Evolutionary conservation across 208 protist genomes (phyloP).

Genomic region (Tritrichomonas foetus): DNA sequence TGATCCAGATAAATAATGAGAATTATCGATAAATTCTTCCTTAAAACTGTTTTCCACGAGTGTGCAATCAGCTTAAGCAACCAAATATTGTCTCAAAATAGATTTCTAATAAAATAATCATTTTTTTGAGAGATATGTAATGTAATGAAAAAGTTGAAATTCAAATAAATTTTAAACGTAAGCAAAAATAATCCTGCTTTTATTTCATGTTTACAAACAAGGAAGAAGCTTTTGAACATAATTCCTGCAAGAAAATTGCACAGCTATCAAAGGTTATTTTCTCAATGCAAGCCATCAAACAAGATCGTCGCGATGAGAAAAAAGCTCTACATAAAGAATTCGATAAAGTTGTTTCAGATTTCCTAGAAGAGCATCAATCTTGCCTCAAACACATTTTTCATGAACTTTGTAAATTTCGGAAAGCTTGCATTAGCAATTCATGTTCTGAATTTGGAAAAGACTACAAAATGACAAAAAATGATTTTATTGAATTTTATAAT

Average conservation of each 20-base stretch:
- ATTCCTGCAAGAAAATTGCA: constrained; percentile 1
- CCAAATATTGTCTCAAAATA: too few species aligned
- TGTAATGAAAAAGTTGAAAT: too few species aligned
- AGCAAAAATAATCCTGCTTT: too few species aligned
- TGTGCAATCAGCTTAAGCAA: too few species aligned
- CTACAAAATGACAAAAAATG: background rate
- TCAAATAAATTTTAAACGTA: too few species aligned
- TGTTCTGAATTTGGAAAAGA: background rate
- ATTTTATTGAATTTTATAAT: background rate
- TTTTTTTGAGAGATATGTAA: too few species aligned
- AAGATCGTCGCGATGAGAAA: background rate
- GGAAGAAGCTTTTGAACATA: background rate
- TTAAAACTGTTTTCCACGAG: too few species aligned
- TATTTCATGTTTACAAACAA: background rate
- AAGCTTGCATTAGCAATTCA: background rate
- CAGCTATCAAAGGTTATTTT: background rate
- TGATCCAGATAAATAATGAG: too few species aligned
- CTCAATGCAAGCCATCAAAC: background rate
- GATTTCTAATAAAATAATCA: too few species aligned
- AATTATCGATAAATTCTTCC: too few species aligned
- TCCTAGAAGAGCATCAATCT: background rate
- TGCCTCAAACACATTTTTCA: background rate
- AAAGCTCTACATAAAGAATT: background rate
- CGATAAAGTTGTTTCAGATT: background rate
- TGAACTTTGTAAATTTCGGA: background rate